Conservation (phyloP, 108 stramenopile genomes). For the Nannochloropsis gaditana region DNA sequence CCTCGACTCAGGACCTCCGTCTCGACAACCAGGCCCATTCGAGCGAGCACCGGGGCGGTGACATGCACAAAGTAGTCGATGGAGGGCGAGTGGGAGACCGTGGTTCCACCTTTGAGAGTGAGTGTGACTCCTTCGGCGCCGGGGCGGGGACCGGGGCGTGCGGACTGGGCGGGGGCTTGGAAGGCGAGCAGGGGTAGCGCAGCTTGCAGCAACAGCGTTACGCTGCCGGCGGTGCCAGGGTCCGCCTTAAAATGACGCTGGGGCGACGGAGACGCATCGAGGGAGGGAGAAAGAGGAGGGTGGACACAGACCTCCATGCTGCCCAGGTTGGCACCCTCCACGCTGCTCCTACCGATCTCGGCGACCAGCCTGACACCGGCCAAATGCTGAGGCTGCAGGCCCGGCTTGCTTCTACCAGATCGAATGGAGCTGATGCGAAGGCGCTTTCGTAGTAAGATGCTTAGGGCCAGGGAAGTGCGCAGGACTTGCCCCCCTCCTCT, state of each 20-base stretch:
- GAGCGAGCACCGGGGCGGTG: background rate
- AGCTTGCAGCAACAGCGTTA: slow-evolving; percentile 20
- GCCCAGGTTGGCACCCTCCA: background rate
- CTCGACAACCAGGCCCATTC: background rate
- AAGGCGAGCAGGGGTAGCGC: slow-evolving; percentile 12
- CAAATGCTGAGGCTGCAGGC: slow-evolving; percentile 23
- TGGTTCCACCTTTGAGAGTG: background rate
- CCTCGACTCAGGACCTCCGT: background rate
- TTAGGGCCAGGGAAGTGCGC: background rate
- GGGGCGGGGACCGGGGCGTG: background rate
- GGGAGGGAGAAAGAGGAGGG: background rate
- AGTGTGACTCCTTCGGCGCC: background rate
- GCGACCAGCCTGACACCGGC: background rate
- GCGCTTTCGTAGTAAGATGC: background rate
- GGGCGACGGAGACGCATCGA: background rate
- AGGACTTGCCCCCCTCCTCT: slow-evolving; percentile 13
- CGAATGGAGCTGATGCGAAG: background rate
- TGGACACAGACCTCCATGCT: background rate
- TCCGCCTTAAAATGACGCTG: background rate
- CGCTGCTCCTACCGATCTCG: background rate
- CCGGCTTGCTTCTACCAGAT: slow-evolving; percentile 12
- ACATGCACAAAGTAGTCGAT: background rate
- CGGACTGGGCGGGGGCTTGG: background rate
- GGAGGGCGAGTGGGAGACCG: slow-evolving; percentile 1
- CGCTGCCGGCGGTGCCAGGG: slow-evolving; percentile 18